Percentiles rank a stretch among this genome's conserved stretches.
Evolutionary conservation across 1,139 yeast species (phyloP).

Genomic region (Hyphopichia pseudoburtonii): DNA sequence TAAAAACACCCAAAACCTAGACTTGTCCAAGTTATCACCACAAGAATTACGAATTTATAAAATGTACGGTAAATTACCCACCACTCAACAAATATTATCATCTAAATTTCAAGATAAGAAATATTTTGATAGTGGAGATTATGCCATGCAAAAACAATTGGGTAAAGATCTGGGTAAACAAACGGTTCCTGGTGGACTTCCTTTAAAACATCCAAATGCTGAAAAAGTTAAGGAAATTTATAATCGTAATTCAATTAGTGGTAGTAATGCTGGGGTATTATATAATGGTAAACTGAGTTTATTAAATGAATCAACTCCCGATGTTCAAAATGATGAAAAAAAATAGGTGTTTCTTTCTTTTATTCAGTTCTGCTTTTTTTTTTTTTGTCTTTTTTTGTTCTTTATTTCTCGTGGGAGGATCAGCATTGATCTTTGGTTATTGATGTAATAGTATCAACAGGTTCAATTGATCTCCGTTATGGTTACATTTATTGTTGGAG

Average conservation of each 20-base stretch:
- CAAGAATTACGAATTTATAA: constrained; percentile 71
- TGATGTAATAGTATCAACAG: too few relatives aligned
- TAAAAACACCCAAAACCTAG: constrained; percentile 47
- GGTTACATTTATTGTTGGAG: too few relatives aligned
- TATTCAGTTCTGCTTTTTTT: too few relatives aligned
- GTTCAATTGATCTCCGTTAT: too few relatives aligned
- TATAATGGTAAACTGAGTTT: constrained; percentile 48
- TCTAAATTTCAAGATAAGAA: constrained; percentile 85
- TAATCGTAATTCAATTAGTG: constrained; percentile 47
- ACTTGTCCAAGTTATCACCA: constrained; percentile 58
- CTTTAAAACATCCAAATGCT: constrained; percentile 49
- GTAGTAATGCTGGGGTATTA: constrained; percentile 43
- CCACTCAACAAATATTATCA: constrained; percentile 77
- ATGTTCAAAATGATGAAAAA: constrained; percentile 22
- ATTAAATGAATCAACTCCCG: constrained; percentile 43
- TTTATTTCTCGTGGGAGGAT: not conserved
- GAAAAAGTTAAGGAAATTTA: constrained; percentile 50
- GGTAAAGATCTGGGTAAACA: constrained; percentile 33
- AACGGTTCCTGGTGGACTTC: constrained; percentile 31
- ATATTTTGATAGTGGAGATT: constrained; percentile 96
- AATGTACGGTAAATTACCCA: constrained; percentile 87
- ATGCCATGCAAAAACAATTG: constrained; percentile 77
- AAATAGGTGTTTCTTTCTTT: too few relatives aligned
- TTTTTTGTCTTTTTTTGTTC: not conserved
- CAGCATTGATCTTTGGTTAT: too few relatives aligned